A percentile compares a stretch with the other conserved stretches of the same genome.
Conservation (phyloP, 768 basidiomycete genomes). For the Holtermannia corniformis region DNA sequence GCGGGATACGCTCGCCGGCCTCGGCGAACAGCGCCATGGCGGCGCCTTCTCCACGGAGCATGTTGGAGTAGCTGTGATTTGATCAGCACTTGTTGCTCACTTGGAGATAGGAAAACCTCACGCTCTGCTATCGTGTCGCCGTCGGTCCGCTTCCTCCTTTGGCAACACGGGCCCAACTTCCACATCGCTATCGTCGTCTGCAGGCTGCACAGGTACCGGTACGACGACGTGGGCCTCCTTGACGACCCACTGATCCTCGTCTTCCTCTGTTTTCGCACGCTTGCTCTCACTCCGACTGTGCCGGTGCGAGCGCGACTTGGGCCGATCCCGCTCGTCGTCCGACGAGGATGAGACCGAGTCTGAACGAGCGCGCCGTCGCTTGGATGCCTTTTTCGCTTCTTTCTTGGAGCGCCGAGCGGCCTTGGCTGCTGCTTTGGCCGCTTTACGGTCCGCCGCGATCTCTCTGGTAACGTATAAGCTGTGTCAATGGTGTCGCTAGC, state of each 20-base stretch:
- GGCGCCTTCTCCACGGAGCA: constrained; percentile 88
- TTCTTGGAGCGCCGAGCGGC: constrained; percentile 2
- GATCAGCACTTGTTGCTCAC: not conserved
- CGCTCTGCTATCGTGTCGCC: constrained; percentile 57
- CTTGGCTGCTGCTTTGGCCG: constrained; percentile 8
- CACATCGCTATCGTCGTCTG: constrained; percentile 50
- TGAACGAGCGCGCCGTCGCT: constrained; percentile 6
- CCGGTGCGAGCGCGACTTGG: constrained; percentile 46
- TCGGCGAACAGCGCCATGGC: constrained; percentile 96
- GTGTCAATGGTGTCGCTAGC: not conserved
- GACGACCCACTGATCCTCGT: constrained; percentile 41
- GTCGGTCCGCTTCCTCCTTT: constrained; percentile 46
- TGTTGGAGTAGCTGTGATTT: constrained; percentile 58
- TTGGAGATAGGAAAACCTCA: constrained; percentile 30
- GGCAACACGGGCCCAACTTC: constrained; percentile 75
- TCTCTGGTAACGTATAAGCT: constrained; percentile 16
- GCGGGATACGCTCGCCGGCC: constrained; percentile 82
- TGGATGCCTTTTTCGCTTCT: constrained; percentile 12
- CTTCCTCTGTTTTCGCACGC: constrained; percentile 5
- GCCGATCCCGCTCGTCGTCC: constrained; percentile 40
- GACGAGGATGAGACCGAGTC: constrained; percentile 15
- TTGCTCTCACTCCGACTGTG: constrained; percentile 41
- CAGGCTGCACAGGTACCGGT: constrained; percentile 1
- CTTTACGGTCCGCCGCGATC: constrained; percentile 22
- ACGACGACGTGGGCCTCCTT: constrained; percentile 17